Base-by-base conservation (phyloP, 805 yeast species). In the Pichia scutulata region DNA sequence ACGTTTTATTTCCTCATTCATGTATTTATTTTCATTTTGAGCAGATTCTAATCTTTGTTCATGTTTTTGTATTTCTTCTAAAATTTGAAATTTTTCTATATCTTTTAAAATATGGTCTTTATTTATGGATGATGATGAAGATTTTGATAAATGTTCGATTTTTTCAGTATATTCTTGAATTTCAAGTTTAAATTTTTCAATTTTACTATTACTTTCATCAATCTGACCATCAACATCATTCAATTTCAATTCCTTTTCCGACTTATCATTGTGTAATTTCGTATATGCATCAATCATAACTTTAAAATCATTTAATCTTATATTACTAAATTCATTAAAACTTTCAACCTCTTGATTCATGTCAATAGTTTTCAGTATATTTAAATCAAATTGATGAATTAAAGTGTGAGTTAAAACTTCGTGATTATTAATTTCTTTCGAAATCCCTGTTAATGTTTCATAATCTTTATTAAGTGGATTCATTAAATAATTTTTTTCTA, bases 401-500 rank as follows among this genome's bases (percentile, higher is more conserved):
- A 82, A 64, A 48, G 76, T 79, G 60, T 85, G 95, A 1, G 90
- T 84, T 46, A 83, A 67, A 8, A 79, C 56, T 40, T 60, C 64
- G 42, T 58, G 60, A 51, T 55, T 55, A 4, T 57, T 52, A 23
- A 60, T 51, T 43, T 61, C 62, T 43, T 57, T 64, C 13, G 65
- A 60, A 6, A 70, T 68, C 1, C 75, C 75, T 2, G 70, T 65
- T n/a, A 69, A 51, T 36, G 55, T 55, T 33, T 63, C 60, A 41
- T 61, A 60, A 24, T 67, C 60, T 14, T 53, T 54, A 48, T 74
- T 76, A 41, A 84, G 64, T 1, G 93, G 90, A 58, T 86, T 86
- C 24, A 84, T 74, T 7, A 85, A 74, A 60, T 86, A 86, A 52
- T 81, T 82, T 67, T 77, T 80, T 55, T 78, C 77, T 47, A 84